Evolutionary conservation across 768 basidiomycete genomes (phyloP), one percentile per base, ranked within the genome.

Genomic region (Kwoniella europaea): DNA sequence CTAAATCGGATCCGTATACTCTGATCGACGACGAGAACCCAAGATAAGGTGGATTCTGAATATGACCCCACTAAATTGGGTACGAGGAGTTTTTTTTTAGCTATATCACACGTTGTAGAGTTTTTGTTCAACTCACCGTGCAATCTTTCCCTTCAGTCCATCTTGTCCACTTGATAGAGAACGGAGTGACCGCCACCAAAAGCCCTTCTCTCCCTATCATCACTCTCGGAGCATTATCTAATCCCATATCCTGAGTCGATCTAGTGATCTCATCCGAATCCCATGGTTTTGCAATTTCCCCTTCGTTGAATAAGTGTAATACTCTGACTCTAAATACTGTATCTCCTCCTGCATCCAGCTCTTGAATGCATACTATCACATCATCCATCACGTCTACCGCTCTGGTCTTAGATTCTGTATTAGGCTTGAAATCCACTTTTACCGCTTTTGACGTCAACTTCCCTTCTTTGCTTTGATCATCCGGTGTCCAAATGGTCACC

Each of bases 391-490:
- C 27, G 16, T 58, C 57, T 27, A 58, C 57, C 12, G 27, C 57
- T 16, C 57, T 27, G 15, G 24, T 35, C 20, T 35, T 35, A 12
- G 15, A 20, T 27, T 58, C 57, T 13, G 20, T 20, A 6, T 58
- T 20, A 58, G 57, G 57, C 27, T 58, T 58, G 18, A 58, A 58
- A 35, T 58, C 29, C 24, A 58, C 57, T 58, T 58, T 58, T 16
- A 58, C 35, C 15, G 57, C 24, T 58, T 41, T 58, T 2, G 15
- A 20, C 1, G 4, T 3, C 15, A 58, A 16, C 5, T 58, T 35
- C 12, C 18, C 46, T 15, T 18, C 46, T 15, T 55, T n/a, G 24
- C 20, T 22, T 29, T 58, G 12, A 9, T 13, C 57, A n/a, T 58
- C 57, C 22, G 27, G 20, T 18, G 7, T 27, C 57, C 57, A 58